phyloP scores from a whole-genome alignment of 2,329 filamentous ascomycete genomes.

The Pyrenochaeta sp. region DNA sequence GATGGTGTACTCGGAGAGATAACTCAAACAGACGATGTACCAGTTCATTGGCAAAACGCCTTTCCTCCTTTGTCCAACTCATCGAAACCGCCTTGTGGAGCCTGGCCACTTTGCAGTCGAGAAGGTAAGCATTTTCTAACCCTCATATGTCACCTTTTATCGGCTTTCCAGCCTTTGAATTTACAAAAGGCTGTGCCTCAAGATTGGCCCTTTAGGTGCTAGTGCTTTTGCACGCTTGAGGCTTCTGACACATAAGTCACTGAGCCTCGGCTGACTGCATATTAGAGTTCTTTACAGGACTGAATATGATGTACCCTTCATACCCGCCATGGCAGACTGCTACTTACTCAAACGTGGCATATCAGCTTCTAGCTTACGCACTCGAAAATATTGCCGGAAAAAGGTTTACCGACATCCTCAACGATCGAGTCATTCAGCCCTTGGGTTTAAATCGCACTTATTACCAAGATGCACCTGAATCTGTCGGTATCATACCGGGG shows the following conservation, averaged over 20 bases:
- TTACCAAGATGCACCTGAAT: conserved; percentile 35
- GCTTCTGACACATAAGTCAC: too few species aligned
- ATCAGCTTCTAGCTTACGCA: conserved; percentile 49
- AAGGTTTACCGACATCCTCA: conserved; percentile 46
- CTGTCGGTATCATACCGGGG: conserved; percentile 49
- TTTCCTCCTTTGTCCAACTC: conserved; percentile 25
- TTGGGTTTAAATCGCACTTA: conserved; percentile 52
- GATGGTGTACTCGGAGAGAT: conserved; percentile 33
- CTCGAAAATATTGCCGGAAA: conserved; percentile 52
- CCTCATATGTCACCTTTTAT: too few species aligned
- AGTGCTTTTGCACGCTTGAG: too few species aligned
- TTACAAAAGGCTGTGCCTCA: too few species aligned
- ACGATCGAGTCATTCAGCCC: conserved; percentile 49
- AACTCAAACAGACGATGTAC: conserved; percentile 29
- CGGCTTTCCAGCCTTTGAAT: too few species aligned
- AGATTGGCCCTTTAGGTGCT: too few species aligned
- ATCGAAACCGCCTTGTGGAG: conserved; percentile 29
- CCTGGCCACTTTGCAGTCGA: conserved; percentile 32
- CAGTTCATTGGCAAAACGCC: conserved; percentile 18
- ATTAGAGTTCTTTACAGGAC: conserved; percentile 48
- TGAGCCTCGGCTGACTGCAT: neutral
- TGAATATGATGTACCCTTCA: conserved; percentile 43
- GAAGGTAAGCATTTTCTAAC: conserved; percentile 14
- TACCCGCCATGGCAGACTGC: conserved; percentile 43
- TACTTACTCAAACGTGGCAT: conserved; percentile 50